phyloP scores from a whole-genome alignment of 2,329 filamentous ascomycete genomes.

The Penicillium sclerotiorum region DNA sequence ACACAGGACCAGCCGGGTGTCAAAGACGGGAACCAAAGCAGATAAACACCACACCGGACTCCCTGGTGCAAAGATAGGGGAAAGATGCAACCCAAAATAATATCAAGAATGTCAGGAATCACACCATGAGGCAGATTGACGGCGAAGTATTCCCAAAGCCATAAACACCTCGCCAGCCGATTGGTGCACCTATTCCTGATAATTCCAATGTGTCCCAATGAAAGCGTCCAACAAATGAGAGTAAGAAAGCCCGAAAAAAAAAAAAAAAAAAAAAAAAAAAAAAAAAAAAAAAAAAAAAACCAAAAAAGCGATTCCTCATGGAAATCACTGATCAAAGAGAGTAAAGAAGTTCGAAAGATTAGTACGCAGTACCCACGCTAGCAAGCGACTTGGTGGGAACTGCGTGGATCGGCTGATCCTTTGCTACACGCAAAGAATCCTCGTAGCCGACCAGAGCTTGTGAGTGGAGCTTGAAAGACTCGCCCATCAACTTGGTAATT shows the following conservation, averaged over 20 bases:
- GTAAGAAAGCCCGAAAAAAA: constrained; percentile 29
- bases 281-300: constrained; percentile 23
- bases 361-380: constrained; percentile 47
- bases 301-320: too few relatives aligned
- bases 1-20: constrained; percentile 53
- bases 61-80: constrained; percentile 41
- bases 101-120: constrained; percentile 33
- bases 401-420: constrained; percentile 46
- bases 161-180: constrained; percentile 39
- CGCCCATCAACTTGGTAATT: constrained; percentile 82
- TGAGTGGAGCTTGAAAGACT: constrained; percentile 95
- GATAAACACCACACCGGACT: constrained; percentile 49
- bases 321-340: constrained; percentile 20
- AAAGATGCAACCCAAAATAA: constrained; percentile 28
- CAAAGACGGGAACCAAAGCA: constrained; percentile 39
- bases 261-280: constrained; percentile 32
- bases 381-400: constrained; percentile 48
- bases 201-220: constrained; percentile 44
- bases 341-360: constrained; percentile 16
- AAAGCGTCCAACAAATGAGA: constrained; percentile 40
- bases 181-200: constrained; percentile 41
- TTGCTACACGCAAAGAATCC: constrained; percentile 56
- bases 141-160: constrained; percentile 33
- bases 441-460: constrained; percentile 95
- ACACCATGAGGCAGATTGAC: constrained; percentile 36